phyloP scores from a whole-genome alignment of 2,329 filamentous ascomycete genomes.

The Volutella citrinella region DNA sequence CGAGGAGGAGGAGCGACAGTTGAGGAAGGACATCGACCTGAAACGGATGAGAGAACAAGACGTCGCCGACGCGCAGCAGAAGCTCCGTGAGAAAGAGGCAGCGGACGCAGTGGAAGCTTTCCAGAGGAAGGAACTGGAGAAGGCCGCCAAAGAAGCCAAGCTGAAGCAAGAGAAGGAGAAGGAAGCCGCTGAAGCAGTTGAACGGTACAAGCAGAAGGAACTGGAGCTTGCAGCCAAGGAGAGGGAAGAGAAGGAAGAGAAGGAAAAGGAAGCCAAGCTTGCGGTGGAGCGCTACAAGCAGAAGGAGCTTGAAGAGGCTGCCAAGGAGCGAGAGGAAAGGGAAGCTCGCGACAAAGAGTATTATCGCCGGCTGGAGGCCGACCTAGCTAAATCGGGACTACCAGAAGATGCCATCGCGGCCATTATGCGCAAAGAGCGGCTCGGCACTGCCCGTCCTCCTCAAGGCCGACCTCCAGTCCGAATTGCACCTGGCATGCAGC shows the following conservation, averaged over 20 bases:
- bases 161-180: constrained; percentile 37
- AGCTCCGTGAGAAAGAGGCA: constrained; percentile 42
- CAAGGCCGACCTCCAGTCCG: no score
- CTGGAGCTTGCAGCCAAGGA: constrained; percentile 43
- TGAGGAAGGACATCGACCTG: constrained; percentile 49
- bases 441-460: no score
- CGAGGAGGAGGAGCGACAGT: constrained; percentile 47
- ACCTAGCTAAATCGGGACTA: constrained; percentile 56
- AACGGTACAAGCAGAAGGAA: constrained; percentile 47
- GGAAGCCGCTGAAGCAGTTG: constrained; percentile 48
- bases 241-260: constrained; percentile 44
- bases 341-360: constrained; percentile 45
- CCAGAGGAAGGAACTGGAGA: constrained; percentile 37
- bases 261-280: constrained; percentile 48
- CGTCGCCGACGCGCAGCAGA: constrained; percentile 44
- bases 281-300: constrained; percentile 50
- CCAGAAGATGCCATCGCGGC: constrained; percentile 57
- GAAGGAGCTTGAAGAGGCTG: constrained; percentile 41
- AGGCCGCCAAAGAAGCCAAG: constrained; percentile 33
- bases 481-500: no score
- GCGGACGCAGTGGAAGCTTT: constrained; percentile 50
- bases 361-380: constrained; percentile 53
- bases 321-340: constrained; percentile 46
- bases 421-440: constrained; percentile 56
- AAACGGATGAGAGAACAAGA: constrained; percentile 42